Evolutionary conservation across 768 basidiomycete species (phyloP).

Genomic region (Auriscalpium microsporum): DNA sequence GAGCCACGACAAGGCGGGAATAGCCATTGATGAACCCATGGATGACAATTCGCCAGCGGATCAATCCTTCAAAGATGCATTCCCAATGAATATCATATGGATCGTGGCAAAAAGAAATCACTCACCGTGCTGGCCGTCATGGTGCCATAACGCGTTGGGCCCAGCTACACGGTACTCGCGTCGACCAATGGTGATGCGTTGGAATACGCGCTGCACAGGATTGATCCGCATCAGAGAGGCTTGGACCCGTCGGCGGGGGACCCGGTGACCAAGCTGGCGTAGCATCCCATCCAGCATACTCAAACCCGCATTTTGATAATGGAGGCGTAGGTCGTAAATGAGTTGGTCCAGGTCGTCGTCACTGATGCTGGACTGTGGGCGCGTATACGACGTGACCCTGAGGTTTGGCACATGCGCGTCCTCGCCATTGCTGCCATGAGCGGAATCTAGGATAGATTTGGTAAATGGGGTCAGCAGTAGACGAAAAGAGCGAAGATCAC

Average conservation of each 20-base stretch:
- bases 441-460: background rate
- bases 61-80: slow-evolving; percentile 13
- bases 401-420: background rate
- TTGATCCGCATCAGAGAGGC: slow-evolving; percentile 6
- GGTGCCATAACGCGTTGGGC: slow-evolving; percentile 21
- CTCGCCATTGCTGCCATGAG: background rate
- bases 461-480: too few species aligned
- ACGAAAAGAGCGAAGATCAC: background rate
- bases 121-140: slow-evolving; percentile 23
- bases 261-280: slow-evolving; percentile 1
- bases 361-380: slow-evolving; percentile 2
- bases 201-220: slow-evolving; percentile 12
- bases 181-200: slow-evolving; percentile 7
- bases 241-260: slow-evolving; percentile 3
- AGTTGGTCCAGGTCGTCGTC: slow-evolving; percentile 11
- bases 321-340: background rate
- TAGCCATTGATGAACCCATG: slow-evolving; percentile 24
- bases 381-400: slow-evolving; percentile 1
- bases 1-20: slow-evolving; percentile 16
- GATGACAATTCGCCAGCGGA: slow-evolving; percentile 22
- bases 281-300: slow-evolving; percentile 15
- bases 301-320: slow-evolving; percentile 10
- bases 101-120: background rate
- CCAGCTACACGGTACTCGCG: slow-evolving; percentile 16
- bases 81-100: background rate